Percentiles rank a stretch among this genome's conserved stretches.
Evolutionary conservation across 2,329 filamentous ascomycete species (phyloP).

Genomic region (Fusarium chlamydosporum): DNA sequence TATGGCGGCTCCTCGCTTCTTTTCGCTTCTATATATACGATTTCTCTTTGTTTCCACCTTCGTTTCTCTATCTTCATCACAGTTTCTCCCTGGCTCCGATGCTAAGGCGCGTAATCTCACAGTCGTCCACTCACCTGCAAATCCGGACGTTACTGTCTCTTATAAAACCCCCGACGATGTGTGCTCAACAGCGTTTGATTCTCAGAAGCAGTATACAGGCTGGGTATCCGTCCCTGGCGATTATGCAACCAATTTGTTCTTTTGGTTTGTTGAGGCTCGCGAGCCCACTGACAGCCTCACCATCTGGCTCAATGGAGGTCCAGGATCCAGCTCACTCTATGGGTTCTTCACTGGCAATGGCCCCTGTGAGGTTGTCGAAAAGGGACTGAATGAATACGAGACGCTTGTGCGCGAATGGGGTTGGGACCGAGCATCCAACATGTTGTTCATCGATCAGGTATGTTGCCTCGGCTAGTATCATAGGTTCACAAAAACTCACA

Average conservation of each 20-base stretch:
- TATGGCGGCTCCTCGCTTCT: slow-evolving; percentile 33
- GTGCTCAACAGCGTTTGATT: slow-evolving; percentile 74
- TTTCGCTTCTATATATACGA: slow-evolving; percentile 23
- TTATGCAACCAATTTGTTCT: slow-evolving; percentile 66
- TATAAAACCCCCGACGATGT: slow-evolving; percentile 74
- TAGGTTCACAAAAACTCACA: slow-evolving; percentile 20
- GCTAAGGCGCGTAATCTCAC: slow-evolving; percentile 61
- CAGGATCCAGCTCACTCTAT: slow-evolving; percentile 74
- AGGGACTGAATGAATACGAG: slow-evolving; percentile 63
- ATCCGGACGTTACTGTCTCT: slow-evolving; percentile 74
- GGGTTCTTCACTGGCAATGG: slow-evolving; percentile 74
- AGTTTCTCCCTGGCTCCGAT: slow-evolving; percentile 54
- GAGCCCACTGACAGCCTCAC: slow-evolving; percentile 61
- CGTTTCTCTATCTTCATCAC: slow-evolving; percentile 47
- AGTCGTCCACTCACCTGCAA: slow-evolving; percentile 72
- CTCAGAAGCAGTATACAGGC: slow-evolving; percentile 78
- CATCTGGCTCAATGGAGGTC: slow-evolving; percentile 78
- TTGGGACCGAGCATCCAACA: slow-evolving; percentile 71
- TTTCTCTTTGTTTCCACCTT: slow-evolving; percentile 41
- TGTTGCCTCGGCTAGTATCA: slow-evolving; percentile 32
- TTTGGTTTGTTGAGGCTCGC: slow-evolving; percentile 65
- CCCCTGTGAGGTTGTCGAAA: slow-evolving; percentile 65
- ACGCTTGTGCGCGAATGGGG: slow-evolving; percentile 73
- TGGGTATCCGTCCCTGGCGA: slow-evolving; percentile 74
- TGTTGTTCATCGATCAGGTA: slow-evolving; percentile 71